Conservation (phyloP, 2,329 filamentous ascomycete genomes). For the Hypomyces rosellus region DNA sequence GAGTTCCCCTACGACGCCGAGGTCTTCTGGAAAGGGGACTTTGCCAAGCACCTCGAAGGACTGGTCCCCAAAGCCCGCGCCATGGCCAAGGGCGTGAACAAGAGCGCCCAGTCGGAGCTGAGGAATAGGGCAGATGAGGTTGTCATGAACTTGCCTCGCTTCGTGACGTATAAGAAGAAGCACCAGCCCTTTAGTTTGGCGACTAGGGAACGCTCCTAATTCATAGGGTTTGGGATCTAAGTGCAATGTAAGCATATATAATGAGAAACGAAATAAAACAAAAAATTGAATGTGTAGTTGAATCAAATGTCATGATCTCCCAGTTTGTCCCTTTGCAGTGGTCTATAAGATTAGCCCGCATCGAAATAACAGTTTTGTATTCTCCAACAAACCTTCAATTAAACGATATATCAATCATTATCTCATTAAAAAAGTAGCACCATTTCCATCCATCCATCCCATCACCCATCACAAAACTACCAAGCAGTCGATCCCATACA, state of each 20-base stretch:
- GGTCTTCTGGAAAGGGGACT: constrained; percentile 58
- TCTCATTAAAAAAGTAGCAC: not conserved
- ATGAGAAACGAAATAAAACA: not conserved
- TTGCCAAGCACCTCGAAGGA: constrained; percentile 53
- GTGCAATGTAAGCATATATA: not conserved
- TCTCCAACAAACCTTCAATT: too few species aligned
- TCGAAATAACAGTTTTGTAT: too few species aligned
- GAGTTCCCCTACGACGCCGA: constrained; percentile 49
- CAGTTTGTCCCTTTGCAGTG: too few species aligned
- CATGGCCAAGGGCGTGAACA: constrained; percentile 56
- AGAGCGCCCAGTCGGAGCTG: constrained; percentile 50
- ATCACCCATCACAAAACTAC: not conserved
- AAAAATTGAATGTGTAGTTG: not conserved
- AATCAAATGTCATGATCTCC: too few species aligned
- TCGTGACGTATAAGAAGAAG: constrained; percentile 60
- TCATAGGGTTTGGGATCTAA: not conserved
- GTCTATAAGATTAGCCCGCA: too few species aligned
- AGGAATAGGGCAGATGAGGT: constrained; percentile 55
- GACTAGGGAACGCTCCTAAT: not conserved
- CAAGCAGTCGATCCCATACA: not conserved
- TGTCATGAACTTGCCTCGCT: constrained; percentile 53
- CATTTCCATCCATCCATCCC: not conserved
- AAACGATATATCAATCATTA: not conserved
- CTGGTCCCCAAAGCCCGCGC: constrained; percentile 47
- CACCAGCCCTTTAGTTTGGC: constrained; percentile 31